Evolutionary conservation across 2,329 filamentous ascomycete genomes (phyloP).

Genomic region (Trichoderma hamatum): DNA sequence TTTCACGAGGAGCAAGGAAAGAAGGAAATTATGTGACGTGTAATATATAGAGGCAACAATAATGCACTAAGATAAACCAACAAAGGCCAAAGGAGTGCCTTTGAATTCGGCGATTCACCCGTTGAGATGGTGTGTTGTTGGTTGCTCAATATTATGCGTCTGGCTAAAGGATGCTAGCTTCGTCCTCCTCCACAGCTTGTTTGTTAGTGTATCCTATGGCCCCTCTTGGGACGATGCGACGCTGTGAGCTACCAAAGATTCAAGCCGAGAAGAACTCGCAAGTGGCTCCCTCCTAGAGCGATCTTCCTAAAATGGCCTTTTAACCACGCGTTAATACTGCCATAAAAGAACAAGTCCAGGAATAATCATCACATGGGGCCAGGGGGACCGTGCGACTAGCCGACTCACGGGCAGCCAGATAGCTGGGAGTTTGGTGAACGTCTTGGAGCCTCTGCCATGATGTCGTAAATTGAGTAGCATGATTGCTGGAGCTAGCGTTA

Average conservation of each 20-base stretch:
- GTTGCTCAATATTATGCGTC: slow-evolving; percentile 21
- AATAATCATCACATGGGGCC: slow-evolving; percentile 2
- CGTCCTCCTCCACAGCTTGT: background rate
- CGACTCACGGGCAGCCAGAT: background rate
- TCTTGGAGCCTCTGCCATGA: background rate
- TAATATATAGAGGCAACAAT: background rate
- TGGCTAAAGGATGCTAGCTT: slow-evolving; percentile 15
- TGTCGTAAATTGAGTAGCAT: background rate
- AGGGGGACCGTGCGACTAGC: slow-evolving; percentile 9
- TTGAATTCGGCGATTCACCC: slow-evolving; percentile 4
- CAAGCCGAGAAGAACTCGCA: background rate
- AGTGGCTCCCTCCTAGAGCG: slow-evolving; percentile 1
- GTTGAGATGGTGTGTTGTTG: slow-evolving; percentile 27
- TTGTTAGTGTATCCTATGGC: background rate
- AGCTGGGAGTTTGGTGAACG: background rate
- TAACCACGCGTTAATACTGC: slow-evolving; percentile 12
- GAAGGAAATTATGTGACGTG: background rate
- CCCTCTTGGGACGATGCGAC: slow-evolving; percentile 9
- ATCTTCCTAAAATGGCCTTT: slow-evolving; percentile 8
- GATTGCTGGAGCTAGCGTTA: background rate
- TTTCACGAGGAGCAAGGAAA: background rate
- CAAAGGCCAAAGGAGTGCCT: background rate
- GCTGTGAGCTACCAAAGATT: slow-evolving; percentile 13
- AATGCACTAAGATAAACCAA: background rate
- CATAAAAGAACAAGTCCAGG: background rate